Base-by-base conservation (phyloP, 108 stramenopile species). In the Parietichytrium sp. region DNA sequence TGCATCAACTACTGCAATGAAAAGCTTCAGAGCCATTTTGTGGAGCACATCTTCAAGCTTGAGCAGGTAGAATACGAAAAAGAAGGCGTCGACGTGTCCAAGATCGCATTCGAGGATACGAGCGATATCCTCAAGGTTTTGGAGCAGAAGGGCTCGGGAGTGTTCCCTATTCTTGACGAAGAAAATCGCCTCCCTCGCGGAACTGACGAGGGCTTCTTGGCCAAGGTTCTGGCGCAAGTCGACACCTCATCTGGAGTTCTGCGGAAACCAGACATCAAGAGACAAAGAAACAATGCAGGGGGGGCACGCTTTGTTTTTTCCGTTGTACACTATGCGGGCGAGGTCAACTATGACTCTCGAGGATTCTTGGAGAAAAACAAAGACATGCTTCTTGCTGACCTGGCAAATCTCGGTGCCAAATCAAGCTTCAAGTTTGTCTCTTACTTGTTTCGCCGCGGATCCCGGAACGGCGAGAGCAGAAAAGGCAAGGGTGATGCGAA, bases 331-430 rank as follows among this genome's bases (percentile, higher is more conserved):
- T 88, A 88, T 82, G 88, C 88, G 15, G 88, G 84, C 52, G 47
- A 30, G 4, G 88, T 88, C 48, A 50, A 55, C 51, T 88, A 88
- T 78, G 82, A 88, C 79, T 78, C 81, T 27, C 47, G 77, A 26
- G 54, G 72, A 45, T 88, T 88, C 79, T 52, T 88, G 23, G 86
- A 86, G 49, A 88, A 88, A 79, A 88, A 88, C 82, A 84, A 81
- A 83, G 89, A 88, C 54, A 38, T 78, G 48, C 82, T 91, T 2
- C 87, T 87, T 83, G 51, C 85, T 8, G 91, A 91, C 77, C 85
- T 91, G n/a, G 61, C 84, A 13, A 83, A 80, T 16, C 85, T 85
- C 16, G 23, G 90, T 38, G 31, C 55, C 48, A 52, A 80, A 1
- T 83, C 86, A 12, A 82, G 49, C 16, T 48, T 42, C 48, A 15